Conservation (phyloP, 1,139 yeast genomes). For the Protomyces inundatus region DNA sequence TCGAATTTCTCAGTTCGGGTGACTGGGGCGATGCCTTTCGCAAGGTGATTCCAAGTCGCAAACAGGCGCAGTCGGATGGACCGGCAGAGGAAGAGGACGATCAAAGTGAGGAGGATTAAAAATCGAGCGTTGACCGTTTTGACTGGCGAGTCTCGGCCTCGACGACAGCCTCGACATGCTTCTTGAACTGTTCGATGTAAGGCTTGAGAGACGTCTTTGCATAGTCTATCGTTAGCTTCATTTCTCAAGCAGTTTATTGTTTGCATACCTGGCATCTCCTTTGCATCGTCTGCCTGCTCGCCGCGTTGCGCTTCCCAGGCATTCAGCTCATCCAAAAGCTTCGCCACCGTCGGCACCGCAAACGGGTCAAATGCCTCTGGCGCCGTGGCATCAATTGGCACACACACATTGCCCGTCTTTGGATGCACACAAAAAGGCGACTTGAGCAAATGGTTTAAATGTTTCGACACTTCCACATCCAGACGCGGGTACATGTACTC, state of each 20-base stretch:
- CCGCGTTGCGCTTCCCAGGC: constrained; percentile 42
- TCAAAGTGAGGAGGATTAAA: not conserved
- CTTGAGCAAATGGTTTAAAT: constrained; percentile 82
- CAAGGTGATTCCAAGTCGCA: constrained; percentile 74
- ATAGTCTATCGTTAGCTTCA: constrained; percentile 42
- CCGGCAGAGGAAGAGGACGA: constrained; percentile 10
- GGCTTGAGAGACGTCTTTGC: constrained; percentile 70
- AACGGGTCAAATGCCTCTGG: constrained; percentile 66
- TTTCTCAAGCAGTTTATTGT: constrained; percentile 15
- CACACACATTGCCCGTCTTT: constrained; percentile 94
- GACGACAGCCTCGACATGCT: constrained; percentile 54
- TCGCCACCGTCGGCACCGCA: constrained; percentile 68
- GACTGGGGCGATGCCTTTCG: constrained; percentile 89
- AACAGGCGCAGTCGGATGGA: constrained; percentile 35
- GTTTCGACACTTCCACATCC: constrained; percentile 88
- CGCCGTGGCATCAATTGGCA: constrained; percentile 67
- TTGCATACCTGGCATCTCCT: constrained; percentile 35
- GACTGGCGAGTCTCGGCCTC: constrained; percentile 53
- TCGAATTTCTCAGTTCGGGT: constrained; percentile 36
- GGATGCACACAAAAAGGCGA: constrained; percentile 99
- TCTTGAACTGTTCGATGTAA: constrained; percentile 64
- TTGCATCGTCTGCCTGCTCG: constrained; percentile 38
- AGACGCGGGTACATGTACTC: constrained; percentile 82
- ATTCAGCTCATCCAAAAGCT: constrained; percentile 54
- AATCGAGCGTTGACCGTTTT: constrained; percentile 35